Percentiles rank a stretch among this genome's conserved stretches.
phyloP scores from a whole-genome alignment of 768 basidiomycete species.

The Trametes villosa region DNA sequence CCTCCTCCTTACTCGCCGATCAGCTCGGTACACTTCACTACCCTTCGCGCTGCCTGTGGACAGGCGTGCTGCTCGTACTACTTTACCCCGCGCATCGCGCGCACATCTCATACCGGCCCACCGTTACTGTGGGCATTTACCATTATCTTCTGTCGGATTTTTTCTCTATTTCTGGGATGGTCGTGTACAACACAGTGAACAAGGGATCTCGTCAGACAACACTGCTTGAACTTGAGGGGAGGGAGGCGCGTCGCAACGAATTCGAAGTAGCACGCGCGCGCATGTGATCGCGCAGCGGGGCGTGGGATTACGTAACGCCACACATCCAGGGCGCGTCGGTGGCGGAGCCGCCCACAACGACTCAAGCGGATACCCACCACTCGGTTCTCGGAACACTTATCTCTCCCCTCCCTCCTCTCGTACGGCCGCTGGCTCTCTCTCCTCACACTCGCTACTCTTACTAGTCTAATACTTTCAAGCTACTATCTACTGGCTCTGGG shows the following conservation, averaged over 20 bases:
- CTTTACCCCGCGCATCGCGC: neutral
- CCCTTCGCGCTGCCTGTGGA: conserved; percentile 7
- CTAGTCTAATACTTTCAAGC: too few relatives aligned
- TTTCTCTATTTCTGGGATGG: conserved; percentile 4
- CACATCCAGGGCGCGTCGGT: neutral
- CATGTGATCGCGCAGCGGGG: conserved; percentile 9
- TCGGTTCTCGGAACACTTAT: neutral
- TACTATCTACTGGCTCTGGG: too few relatives aligned
- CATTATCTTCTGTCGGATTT: neutral
- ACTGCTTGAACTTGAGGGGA: neutral
- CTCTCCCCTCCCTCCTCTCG: neutral
- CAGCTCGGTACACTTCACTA: neutral
- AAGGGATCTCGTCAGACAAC: neutral
- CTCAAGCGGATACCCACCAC: neutral
- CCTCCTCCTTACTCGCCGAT: neutral
- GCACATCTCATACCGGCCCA: neutral
- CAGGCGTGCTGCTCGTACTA: conserved; percentile 2
- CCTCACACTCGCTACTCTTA: neutral
- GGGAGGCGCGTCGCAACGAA: neutral
- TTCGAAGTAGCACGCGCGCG: too few relatives aligned
- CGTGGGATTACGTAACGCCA: conserved; percentile 1
- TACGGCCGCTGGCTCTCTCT: neutral
- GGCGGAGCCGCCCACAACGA: neutral
- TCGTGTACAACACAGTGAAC: conserved; percentile 9
- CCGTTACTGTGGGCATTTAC: conserved; percentile 2